phyloP scores from a whole-genome alignment of 1,139 yeast genomes.

The Blastobotrys arbuscula region DNA sequence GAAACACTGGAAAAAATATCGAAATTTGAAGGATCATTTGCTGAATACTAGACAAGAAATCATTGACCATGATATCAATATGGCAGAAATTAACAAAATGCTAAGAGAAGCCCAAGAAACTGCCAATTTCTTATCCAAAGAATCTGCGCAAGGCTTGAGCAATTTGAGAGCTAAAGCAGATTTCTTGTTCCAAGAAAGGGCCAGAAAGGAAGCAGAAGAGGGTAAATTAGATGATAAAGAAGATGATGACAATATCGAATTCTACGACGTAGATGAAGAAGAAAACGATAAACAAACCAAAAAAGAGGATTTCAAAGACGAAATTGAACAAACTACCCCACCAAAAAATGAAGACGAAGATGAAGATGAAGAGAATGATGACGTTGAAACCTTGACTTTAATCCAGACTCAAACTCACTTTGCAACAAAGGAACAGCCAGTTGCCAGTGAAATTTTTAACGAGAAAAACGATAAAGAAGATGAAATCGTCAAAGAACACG shows the following conservation, averaged over 20 bases:
- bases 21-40: conserved; percentile 50
- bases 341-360: neutral
- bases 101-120: conserved; percentile 56
- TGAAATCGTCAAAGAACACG: neutral
- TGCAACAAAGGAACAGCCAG: neutral
- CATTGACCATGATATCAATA: conserved; percentile 45
- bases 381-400: neutral
- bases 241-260: conserved; percentile 14
- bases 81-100: conserved; percentile 47
- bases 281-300: neutral
- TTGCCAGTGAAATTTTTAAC: too few species aligned
- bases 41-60: conserved; percentile 54
- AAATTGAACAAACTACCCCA: conserved; percentile 5
- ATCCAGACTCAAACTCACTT: conserved; percentile 3
- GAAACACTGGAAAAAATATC: conserved; percentile 65
- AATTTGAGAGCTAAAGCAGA: conserved; percentile 79
- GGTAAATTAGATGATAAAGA: neutral
- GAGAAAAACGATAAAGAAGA: neutral
- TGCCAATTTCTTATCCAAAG: conserved; percentile 54
- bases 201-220: conserved; percentile 16
- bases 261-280: conserved; percentile 4
- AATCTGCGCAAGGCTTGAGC: conserved; percentile 65
- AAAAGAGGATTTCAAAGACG: conserved; percentile 7
- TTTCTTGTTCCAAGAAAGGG: conserved; percentile 56
- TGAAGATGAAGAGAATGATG: conserved; percentile 1